Evolutionary conservation across 2,329 filamentous ascomycete species (phyloP).

Genomic region (Cladosporium austrohemisphaericum): DNA sequence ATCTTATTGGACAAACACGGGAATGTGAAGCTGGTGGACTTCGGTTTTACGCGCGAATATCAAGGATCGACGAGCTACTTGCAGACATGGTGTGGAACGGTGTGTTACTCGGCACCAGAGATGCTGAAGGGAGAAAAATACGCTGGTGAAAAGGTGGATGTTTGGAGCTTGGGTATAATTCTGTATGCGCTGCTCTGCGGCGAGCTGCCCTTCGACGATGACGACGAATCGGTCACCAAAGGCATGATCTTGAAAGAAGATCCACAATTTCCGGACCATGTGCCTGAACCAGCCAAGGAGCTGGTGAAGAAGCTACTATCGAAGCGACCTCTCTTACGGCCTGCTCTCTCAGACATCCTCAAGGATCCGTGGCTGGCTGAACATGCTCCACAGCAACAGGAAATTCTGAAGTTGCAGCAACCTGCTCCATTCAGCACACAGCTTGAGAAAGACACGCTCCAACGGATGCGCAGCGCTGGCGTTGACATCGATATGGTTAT

Average conservation of each 20-base stretch:
- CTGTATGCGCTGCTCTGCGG: conserved; percentile 77
- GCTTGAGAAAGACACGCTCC: conserved; percentile 84
- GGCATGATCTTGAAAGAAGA: conserved; percentile 80
- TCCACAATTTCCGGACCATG: conserved; percentile 75
- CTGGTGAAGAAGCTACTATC: conserved; percentile 79
- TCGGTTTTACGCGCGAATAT: conserved; percentile 96
- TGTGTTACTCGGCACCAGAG: conserved; percentile 96
- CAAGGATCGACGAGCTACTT: conserved; percentile 91
- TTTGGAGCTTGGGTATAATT: conserved; percentile 87
- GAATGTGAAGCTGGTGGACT: conserved; percentile 96
- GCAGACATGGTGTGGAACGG: conserved; percentile 95
- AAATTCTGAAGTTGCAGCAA: conserved; percentile 77
- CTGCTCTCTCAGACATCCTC: conserved; percentile 78
- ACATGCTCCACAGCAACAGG: conserved; percentile 81
- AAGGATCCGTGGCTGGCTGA: conserved; percentile 84
- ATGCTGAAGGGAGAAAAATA: conserved; percentile 99
- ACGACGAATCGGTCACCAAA: conserved; percentile 87
- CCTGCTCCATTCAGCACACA: conserved; percentile 78
- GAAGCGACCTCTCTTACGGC: conserved; percentile 81
- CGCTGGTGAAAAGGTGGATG: conserved; percentile 94
- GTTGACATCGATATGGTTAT: conserved; percentile 93
- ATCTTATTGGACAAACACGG: conserved; percentile 94
- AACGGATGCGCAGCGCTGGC: conserved; percentile 88
- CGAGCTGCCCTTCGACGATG: conserved; percentile 92
- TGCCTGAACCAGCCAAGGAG: conserved; percentile 72